Evolutionary conservation across 352 stramenopile genomes (phyloP).

Genomic region (Pythium rhizo-oryzae): DNA sequence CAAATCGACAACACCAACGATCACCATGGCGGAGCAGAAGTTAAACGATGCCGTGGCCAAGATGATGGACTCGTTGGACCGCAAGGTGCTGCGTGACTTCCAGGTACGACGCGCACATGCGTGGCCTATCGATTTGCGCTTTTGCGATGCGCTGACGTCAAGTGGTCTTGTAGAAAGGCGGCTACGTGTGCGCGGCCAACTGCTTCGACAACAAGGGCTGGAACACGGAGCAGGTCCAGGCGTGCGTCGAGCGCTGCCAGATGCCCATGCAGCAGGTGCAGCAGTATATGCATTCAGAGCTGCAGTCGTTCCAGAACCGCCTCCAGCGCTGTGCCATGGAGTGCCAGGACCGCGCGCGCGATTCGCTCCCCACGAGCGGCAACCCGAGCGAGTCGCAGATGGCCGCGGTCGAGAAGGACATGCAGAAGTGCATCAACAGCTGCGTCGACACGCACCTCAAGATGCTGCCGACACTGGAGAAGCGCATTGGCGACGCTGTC

Average conservation of each 20-base stretch:
- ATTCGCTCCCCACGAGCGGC: conserved; percentile 56
- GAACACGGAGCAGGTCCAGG: conserved; percentile 76
- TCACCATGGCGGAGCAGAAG: conserved; percentile 73
- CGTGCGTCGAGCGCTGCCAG: conserved; percentile 87
- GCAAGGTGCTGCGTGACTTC: conserved; percentile 69
- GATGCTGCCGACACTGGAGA: conserved; percentile 71
- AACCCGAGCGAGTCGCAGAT: conserved; percentile 77
- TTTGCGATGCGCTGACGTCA: not conserved
- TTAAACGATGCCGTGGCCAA: conserved; percentile 82
- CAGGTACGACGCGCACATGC: conserved; percentile 41
- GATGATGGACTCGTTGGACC: conserved; percentile 87
- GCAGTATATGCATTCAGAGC: conserved; percentile 82
- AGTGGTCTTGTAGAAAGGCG: conserved; percentile 53
- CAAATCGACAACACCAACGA: conserved; percentile 9
- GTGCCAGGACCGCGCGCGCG: conserved; percentile 83
- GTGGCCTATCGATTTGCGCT: not conserved
- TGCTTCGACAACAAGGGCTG: conserved; percentile 87
- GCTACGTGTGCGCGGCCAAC: conserved; percentile 86
- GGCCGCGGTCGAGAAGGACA: conserved; percentile 65
- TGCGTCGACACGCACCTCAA: conserved; percentile 81
- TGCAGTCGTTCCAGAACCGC: conserved; percentile 85
- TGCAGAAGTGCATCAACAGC: conserved; percentile 67
- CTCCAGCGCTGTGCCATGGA: conserved; percentile 87
- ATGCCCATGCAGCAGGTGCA: conserved; percentile 86
- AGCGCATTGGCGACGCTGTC: conserved; percentile 74